Percentiles rank a stretch among this genome's conserved stretches.
Evolutionary conservation across 345 rosid species (phyloP).

Genomic region (Linum tenue): DNA sequence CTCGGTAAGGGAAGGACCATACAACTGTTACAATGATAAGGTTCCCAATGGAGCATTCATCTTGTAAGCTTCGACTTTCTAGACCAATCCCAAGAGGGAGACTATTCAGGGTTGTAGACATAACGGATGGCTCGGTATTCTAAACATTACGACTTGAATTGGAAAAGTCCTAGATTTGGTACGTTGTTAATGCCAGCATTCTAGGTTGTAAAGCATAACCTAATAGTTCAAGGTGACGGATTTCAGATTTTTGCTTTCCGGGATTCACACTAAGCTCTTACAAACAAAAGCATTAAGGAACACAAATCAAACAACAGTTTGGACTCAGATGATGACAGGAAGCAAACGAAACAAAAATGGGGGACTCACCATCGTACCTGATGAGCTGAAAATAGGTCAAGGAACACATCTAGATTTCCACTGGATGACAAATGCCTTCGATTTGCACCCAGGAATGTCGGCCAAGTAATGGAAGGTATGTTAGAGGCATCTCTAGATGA

Average conservation of each 20-base stretch:
- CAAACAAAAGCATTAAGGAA: neutral
- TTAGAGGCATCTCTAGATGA: constrained; percentile 10
- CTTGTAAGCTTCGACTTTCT: too few relatives aligned
- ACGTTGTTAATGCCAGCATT: too few relatives aligned
- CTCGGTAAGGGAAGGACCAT: constrained; percentile 4
- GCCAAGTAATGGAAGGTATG: constrained; percentile 1
- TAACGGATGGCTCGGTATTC: too few relatives aligned
- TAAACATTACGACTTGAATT: too few relatives aligned
- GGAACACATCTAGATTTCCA: constrained; percentile 11
- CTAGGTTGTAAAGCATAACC: too few relatives aligned
- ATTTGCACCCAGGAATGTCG: constrained; percentile 2
- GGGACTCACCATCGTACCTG: constrained; percentile 79
- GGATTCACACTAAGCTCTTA: too few relatives aligned
- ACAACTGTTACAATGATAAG: neutral
- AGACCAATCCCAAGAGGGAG: too few relatives aligned
- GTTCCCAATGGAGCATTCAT: too few relatives aligned
- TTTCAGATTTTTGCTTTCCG: too few relatives aligned
- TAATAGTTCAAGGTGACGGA: too few relatives aligned
- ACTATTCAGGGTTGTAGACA: neutral
- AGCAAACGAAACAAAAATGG: constrained; percentile 3
- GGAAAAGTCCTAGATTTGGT: too few relatives aligned
- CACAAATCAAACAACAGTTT: neutral
- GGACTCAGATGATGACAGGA: neutral
- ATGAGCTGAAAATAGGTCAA: constrained; percentile 34
- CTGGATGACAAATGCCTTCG: constrained; percentile 7